Base-by-base conservation (phyloP, 192 early-diverging fungal species). In the Thoreauomyces humboldtii region DNA sequence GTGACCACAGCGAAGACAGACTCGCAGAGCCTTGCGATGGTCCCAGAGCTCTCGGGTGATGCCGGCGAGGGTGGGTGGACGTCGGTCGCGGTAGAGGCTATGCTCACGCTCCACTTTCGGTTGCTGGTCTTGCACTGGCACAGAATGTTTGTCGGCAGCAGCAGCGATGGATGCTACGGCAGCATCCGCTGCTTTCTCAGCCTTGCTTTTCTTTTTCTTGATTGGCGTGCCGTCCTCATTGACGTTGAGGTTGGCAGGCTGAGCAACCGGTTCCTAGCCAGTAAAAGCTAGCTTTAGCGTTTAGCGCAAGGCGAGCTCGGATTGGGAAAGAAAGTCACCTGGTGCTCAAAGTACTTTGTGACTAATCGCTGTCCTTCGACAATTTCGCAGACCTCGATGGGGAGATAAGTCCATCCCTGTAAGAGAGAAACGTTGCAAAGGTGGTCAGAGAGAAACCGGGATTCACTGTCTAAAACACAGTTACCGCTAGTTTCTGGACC, bases 1-100 rank as follows among this genome's bases (percentile, higher is more conserved):
- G 34, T 66, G 64, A 9, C 64, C 64, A 34, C 64, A 66, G 28
- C 64, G 64, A 28, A 57, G 37, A 45, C 64, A 66, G 7, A 66
- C 42, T 7, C 28, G 14, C 17, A 55, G n/a, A 14, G 17, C 35
- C 53, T 37, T 38, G 19, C 64, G 64, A 4, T 28, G 38, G 6
- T 57, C 29, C 64, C 64, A 66, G 4, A 21, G 15, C 15, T 38
- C 43, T 17, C 14, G 15, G 2, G 44, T 2, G 31, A 63, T 36
- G 14, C 21, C 50, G 27, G 15, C 50, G 5, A 27, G 34, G 34
- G 22, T 2, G 7, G 5, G 7, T 5, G 15, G 3, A 4, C 3
- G 9, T 3, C 32, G 25, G 38, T 51, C 50, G 34, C 28, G 54
- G 24, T 45, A 57, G 21, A 57, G 24, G 34, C 38, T 38, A 14